Evolutionary conservation across 768 basidiomycete genomes (phyloP).

Genomic region (Coprinopsis marcescibilis): DNA sequence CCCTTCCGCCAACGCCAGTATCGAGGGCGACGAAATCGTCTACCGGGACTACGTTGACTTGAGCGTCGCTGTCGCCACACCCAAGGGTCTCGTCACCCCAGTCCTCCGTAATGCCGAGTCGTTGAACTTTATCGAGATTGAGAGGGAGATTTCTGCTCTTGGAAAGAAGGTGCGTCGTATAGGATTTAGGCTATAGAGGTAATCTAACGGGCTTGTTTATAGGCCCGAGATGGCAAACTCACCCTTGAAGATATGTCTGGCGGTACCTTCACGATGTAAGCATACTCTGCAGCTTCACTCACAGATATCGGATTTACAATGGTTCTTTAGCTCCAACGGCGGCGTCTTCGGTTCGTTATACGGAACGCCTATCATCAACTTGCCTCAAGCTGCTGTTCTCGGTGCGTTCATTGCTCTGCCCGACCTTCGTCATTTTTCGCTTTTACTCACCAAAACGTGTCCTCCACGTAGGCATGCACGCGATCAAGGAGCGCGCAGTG

Average conservation of each 20-base stretch:
- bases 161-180: conserved; percentile 87
- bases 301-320: conserved; percentile 1
- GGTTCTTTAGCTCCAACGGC: conserved; percentile 76
- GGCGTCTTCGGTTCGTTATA: conserved; percentile 97
- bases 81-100: conserved; percentile 95
- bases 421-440: background rate
- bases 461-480: conserved; percentile 79
- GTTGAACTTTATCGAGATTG: conserved; percentile 86
- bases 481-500: conserved; percentile 86
- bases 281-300: conserved; percentile 7
- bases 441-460: background rate
- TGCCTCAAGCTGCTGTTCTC: conserved; percentile 91
- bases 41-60: conserved; percentile 91
- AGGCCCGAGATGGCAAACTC: conserved; percentile 89
- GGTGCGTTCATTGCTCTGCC: conserved; percentile 37
- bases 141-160: conserved; percentile 84
- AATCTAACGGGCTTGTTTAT: conserved; percentile 10
- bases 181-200: too few relatives aligned
- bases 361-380: conserved; percentile 98
- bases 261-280: conserved; percentile 97
- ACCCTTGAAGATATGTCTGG: conserved; percentile 98
- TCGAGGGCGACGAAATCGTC: conserved; percentile 91
- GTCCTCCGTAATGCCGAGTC: conserved; percentile 87
- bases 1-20: conserved; percentile 88
- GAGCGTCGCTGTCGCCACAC: conserved; percentile 94